Percentiles rank a stretch among this genome's conserved stretches.
phyloP scores from a whole-genome alignment of 1,284 basidiomycete genomes.

The Ustilago xerochloae region DNA sequence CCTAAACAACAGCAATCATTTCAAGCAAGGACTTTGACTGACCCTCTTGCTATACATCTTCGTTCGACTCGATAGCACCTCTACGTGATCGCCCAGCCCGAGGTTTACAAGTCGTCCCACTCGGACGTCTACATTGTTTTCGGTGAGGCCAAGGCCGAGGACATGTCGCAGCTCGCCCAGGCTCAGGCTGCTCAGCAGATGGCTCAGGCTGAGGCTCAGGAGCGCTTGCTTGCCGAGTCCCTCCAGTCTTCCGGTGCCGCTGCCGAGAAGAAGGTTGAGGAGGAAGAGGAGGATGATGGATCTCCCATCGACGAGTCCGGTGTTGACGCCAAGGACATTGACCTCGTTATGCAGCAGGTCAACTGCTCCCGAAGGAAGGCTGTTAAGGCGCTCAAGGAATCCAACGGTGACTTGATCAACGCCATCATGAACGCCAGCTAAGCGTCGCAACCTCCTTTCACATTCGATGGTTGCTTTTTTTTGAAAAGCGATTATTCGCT shows the following conservation, averaged over 20 bases:
- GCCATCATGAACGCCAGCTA: slow-evolving; percentile 67
- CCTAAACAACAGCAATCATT: too few relatives aligned
- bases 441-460: not conserved
- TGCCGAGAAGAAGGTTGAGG: slow-evolving; percentile 51
- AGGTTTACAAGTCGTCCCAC: slow-evolving; percentile 96
- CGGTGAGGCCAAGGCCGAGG: slow-evolving; percentile 96
- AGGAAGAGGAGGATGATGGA: slow-evolving; percentile 68
- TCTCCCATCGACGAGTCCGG: slow-evolving; percentile 69
- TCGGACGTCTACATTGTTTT: slow-evolving; percentile 99
- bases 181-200: slow-evolving; percentile 86
- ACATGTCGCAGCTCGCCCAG: slow-evolving; percentile 86
- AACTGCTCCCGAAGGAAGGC: slow-evolving; percentile 67
- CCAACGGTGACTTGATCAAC: slow-evolving; percentile 67
- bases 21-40: too few relatives aligned
- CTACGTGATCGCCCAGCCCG: slow-evolving; percentile 90
- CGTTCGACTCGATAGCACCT: slow-evolving; percentile 76
- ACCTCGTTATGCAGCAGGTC: slow-evolving; percentile 87
- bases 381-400: slow-evolving; percentile 68
- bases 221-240: slow-evolving; percentile 74
- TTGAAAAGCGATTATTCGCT: not conserved
- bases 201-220: slow-evolving; percentile 72
- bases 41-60: not conserved
- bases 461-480: not conserved
- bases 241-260: slow-evolving; percentile 51
- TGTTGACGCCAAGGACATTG: slow-evolving; percentile 88